Base-by-base conservation (phyloP, 2,329 filamentous ascomycete species). In the Coleophoma eucalyptorum region DNA sequence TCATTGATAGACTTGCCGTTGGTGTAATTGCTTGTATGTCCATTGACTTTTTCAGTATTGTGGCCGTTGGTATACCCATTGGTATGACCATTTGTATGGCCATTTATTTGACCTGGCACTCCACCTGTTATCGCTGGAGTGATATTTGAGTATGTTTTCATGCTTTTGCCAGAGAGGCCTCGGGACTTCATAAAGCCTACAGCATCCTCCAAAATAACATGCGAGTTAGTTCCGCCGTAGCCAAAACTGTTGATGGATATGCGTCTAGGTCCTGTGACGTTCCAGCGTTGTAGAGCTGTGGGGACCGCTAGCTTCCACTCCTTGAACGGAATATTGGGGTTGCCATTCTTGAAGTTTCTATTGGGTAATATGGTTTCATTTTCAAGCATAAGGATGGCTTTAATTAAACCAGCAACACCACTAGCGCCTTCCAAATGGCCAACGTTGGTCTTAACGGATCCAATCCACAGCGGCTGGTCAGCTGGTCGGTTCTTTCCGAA, bases 261-360 rank as follows among this genome's bases (percentile, higher is more conserved):
- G 11, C 60, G 52, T 2, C 46, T 43, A 37, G 45, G 8, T 3
- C 43, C 31, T 13, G 46, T 1, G n/a, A 5, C 37, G 16, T 49
- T 50, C 50, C 50, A 57, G 12, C 49, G 40, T 7, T 34, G 42
- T 21, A 34, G 34, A 6, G 44, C 37, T 2, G 21, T 44, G 13
- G 50, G 53, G 8, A 51, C 41, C 19, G 31, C 10, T 2, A 48
- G 43, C 15, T 45, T 45, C 13, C 2, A 31, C 1, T 31, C 15
- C n/a, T 51, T 37, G 6, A 44, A 44, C 8, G 33, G 45, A 34
- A 57, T 54, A 6, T 42, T 57, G 1, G 64, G 56, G 41, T 73
- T 74, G 2, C 62, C 53, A 8, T 55, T 66, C n/a, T 65, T 56
- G 40, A 72, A 55, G 10, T 44, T 21, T 11, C 54, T 45, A 26